Conservation (phyloP, 2,329 filamentous ascomycete species). For the Purpureocillium lavendulum region DNA sequence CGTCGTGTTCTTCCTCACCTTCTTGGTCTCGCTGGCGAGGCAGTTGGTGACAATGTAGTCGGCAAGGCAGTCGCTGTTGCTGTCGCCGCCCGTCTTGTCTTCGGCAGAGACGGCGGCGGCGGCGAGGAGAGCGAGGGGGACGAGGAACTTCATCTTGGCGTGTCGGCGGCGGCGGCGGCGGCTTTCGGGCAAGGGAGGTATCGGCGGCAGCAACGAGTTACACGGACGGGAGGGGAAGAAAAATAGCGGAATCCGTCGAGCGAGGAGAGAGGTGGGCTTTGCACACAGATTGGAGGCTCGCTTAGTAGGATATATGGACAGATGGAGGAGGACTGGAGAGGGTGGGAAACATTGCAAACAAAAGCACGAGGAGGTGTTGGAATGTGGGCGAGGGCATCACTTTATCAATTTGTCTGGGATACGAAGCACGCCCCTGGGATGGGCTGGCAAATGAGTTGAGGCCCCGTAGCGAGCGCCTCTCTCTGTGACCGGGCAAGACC, state of each 20-base stretch:
- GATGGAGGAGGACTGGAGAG: not conserved
- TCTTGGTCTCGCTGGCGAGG: slow-evolving; percentile 28
- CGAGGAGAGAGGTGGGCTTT: too few species aligned
- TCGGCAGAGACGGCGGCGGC: slow-evolving; percentile 24
- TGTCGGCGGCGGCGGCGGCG: slow-evolving; percentile 1
- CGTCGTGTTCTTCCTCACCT: too few species aligned
- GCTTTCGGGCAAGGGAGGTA: too few species aligned
- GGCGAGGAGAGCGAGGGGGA: slow-evolving; percentile 30
- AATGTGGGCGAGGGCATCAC: not conserved
- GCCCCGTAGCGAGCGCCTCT: too few species aligned
- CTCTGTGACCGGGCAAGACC: too few species aligned
- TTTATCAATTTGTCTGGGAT: not conserved
- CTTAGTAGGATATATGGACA: slow-evolving; percentile 1
- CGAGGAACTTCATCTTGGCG: slow-evolving; percentile 36
- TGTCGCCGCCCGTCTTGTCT: slow-evolving; percentile 7
- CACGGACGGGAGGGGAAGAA: slow-evolving; percentile 2
- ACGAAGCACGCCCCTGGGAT: too few species aligned
- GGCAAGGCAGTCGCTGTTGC: slow-evolving; percentile 25
- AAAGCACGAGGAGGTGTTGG: not conserved
- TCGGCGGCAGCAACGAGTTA: too few species aligned
- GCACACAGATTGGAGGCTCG: too few species aligned
- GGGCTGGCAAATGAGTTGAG: too few species aligned
- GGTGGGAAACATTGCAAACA: not conserved
- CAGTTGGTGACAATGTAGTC: slow-evolving; percentile 39
- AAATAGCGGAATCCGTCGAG: too few species aligned